Percentiles rank a stretch among this genome's conserved stretches.
Evolutionary conservation across 2,329 filamentous ascomycete species (phyloP).

Genomic region (Ophiocordyceps sinensis): DNA sequence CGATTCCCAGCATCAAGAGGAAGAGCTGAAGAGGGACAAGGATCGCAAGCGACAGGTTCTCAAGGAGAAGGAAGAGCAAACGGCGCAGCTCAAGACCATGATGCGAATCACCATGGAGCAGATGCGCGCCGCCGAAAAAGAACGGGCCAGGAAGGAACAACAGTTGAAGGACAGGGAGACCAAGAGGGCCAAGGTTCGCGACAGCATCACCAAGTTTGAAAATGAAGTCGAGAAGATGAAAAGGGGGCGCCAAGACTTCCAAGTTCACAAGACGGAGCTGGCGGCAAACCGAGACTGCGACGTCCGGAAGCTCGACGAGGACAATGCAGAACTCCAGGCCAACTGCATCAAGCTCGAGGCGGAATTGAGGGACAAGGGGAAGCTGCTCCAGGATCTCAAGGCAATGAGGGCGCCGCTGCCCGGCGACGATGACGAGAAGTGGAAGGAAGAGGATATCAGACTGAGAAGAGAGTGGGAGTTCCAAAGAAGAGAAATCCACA

Average conservation of each 20-base stretch:
- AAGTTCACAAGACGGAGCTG: constrained; percentile 35
- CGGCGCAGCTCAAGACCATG: constrained; percentile 68
- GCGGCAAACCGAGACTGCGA: constrained; percentile 36
- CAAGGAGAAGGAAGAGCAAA: constrained; percentile 84
- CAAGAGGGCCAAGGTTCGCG: constrained; percentile 54
- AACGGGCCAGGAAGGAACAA: constrained; percentile 65
- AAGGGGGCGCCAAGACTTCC: constrained; percentile 37
- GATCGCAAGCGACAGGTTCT: constrained; percentile 63
- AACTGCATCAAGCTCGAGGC: constrained; percentile 53
- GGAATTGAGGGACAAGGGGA: constrained; percentile 50
- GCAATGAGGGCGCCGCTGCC: constrained; percentile 50
- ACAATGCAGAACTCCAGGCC: constrained; percentile 48
- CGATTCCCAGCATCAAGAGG: constrained; percentile 50
- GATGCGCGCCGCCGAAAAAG: constrained; percentile 68
- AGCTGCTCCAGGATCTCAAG: constrained; percentile 61
- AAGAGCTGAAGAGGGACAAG: constrained; percentile 60
- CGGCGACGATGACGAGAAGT: constrained; percentile 45
- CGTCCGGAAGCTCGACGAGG: constrained; percentile 34
- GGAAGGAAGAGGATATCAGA: constrained; percentile 34
- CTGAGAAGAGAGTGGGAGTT: constrained; percentile 42
- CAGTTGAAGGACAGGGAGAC: constrained; percentile 51
- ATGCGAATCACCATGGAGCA: constrained; percentile 66
- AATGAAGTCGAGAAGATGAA: constrained; percentile 46
- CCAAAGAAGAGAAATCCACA: constrained; percentile 37
- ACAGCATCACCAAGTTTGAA: constrained; percentile 56